Percentiles rank a stretch among this genome's conserved stretches.
These are phyloP conservation scores for Apiospora aurea DNA, from an alignment of 2,329 filamentous ascomycete genomes.

Conservation along the genomic window DNA sequence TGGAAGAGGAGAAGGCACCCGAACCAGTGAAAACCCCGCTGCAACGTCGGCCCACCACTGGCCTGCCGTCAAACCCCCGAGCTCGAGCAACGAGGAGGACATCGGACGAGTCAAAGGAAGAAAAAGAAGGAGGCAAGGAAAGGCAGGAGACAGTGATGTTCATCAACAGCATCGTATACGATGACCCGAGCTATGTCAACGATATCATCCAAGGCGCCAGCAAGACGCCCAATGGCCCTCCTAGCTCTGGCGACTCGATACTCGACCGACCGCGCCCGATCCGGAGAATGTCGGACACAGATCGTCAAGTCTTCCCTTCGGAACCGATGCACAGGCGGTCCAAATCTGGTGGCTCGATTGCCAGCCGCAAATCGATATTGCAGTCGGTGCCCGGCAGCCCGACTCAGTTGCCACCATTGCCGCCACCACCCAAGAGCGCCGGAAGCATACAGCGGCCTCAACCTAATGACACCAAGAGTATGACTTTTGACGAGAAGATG, in stretches of 20 bases:
- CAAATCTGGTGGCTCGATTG: slow-evolving; percentile 57
- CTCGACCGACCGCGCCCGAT: slow-evolving; percentile 64
- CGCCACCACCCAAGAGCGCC: slow-evolving; percentile 53
- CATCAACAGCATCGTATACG: slow-evolving; percentile 62
- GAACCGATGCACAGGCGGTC: slow-evolving; percentile 56
- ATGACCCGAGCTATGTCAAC: slow-evolving; percentile 57
- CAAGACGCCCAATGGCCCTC: slow-evolving; percentile 34
- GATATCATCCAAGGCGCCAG: slow-evolving; percentile 56
- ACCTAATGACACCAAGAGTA: slow-evolving; percentile 62
- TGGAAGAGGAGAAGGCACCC: slow-evolving; percentile 39
- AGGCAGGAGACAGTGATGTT: slow-evolving; percentile 60
- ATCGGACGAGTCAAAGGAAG: slow-evolving; percentile 37
- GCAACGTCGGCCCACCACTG: slow-evolving; percentile 53
- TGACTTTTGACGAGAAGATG: slow-evolving; percentile 67
- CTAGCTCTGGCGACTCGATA: slow-evolving; percentile 42
- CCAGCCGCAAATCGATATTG: slow-evolving; percentile 54
- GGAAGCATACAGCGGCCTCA: slow-evolving; percentile 47
- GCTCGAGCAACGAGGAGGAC: slow-evolving; percentile 44
- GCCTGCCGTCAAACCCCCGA: slow-evolving; percentile 57
- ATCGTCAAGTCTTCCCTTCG: slow-evolving; percentile 56
- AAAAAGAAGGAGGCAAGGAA: slow-evolving; percentile 39
- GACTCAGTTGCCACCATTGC: slow-evolving; percentile 59
- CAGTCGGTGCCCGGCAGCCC: slow-evolving; percentile 53
- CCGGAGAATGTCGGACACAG: slow-evolving; percentile 54
- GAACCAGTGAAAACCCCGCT: slow-evolving; percentile 48